These are phyloP conservation scores for Rhizomucor pusillus DNA, from an alignment of 371 early-diverging fungal genomes.

Conservation along the genomic window DNA sequence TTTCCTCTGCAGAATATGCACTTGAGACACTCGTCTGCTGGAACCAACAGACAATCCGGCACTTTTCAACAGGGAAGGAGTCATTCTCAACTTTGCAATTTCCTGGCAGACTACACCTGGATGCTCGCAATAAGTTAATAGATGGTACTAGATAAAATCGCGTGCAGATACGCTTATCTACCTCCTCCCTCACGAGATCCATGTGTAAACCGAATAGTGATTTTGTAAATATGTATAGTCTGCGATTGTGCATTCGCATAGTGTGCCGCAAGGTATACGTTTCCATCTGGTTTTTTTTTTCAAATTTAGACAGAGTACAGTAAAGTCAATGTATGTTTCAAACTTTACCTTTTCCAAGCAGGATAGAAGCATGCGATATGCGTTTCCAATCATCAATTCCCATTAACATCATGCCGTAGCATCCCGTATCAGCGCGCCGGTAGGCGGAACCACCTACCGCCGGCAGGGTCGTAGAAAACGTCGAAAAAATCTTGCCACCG, in stretches of 20 bases:
- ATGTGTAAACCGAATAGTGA: slow-evolving; percentile 33
- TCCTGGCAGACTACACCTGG: slow-evolving; percentile 13
- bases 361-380: slow-evolving; percentile 44
- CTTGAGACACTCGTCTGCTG: too few relatives aligned
- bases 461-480: slow-evolving; percentile 33
- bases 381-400: slow-evolving; percentile 36
- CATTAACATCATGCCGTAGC: slow-evolving; percentile 35
- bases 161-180: too few relatives aligned
- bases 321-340: background rate
- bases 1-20: too few relatives aligned
- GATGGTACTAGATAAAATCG: too few relatives aligned
- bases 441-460: slow-evolving; percentile 23
- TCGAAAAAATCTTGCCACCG: slow-evolving; percentile 34
- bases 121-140: too few relatives aligned
- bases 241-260: slow-evolving; percentile 31
- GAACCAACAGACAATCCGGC: too few relatives aligned
- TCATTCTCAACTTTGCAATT: slow-evolving; percentile 15
- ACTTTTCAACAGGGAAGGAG: background rate
- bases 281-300: slow-evolving; percentile 13
- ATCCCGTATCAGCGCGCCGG: slow-evolving; percentile 29
- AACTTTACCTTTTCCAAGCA: slow-evolving; percentile 19
- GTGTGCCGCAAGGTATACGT: slow-evolving; percentile 34
- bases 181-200: slow-evolving; percentile 15
- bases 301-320: too few relatives aligned
- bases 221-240: slow-evolving; percentile 23